These are phyloP conservation scores for Trametes punicea DNA, from an alignment of 768 basidiomycete species.

Conservation along the genomic window DNA sequence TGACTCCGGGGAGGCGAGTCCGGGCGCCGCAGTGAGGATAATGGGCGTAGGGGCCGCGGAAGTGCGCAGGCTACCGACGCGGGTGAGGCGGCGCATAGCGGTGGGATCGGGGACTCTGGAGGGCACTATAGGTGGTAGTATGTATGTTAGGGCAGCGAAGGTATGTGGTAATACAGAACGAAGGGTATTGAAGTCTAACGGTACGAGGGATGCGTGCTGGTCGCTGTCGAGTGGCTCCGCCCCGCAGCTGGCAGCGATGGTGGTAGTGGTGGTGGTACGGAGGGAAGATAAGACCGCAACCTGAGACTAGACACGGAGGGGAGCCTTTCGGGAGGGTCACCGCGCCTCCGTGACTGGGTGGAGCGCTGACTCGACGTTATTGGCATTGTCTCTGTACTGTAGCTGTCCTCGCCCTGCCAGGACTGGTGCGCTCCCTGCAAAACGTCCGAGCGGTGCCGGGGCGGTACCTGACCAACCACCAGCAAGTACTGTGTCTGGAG, in stretches of 20 bases:
- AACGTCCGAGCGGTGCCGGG: slow-evolving; percentile 4
- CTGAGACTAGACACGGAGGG: slow-evolving; percentile 10
- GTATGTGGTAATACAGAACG: background rate
- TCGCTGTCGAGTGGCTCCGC: background rate
- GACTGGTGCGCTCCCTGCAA: background rate
- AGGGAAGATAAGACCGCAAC: slow-evolving; percentile 7
- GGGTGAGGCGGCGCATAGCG: slow-evolving; percentile 13
- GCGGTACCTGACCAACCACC: slow-evolving; percentile 6
- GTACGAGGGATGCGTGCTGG: background rate
- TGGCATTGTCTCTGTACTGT: background rate
- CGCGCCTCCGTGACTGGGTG: slow-evolving; percentile 6
- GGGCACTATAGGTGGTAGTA: slow-evolving; percentile 12
- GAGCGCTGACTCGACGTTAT: slow-evolving; percentile 6
- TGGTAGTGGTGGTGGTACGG: slow-evolving; percentile 1
- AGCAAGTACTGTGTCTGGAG: background rate
- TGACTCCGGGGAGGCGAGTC: background rate
- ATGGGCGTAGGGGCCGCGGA: background rate
- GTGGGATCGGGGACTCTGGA: slow-evolving; percentile 8
- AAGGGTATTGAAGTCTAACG: background rate
- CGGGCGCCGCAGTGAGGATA: background rate
- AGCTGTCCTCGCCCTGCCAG: background rate
- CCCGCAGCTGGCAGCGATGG: too few relatives aligned
- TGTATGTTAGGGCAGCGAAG: background rate
- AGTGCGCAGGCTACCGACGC: slow-evolving; percentile 1
- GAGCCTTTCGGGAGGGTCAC: background rate